Conservation (phyloP, 352 stramenopile genomes). For the Vaucheria bursata region DNA sequence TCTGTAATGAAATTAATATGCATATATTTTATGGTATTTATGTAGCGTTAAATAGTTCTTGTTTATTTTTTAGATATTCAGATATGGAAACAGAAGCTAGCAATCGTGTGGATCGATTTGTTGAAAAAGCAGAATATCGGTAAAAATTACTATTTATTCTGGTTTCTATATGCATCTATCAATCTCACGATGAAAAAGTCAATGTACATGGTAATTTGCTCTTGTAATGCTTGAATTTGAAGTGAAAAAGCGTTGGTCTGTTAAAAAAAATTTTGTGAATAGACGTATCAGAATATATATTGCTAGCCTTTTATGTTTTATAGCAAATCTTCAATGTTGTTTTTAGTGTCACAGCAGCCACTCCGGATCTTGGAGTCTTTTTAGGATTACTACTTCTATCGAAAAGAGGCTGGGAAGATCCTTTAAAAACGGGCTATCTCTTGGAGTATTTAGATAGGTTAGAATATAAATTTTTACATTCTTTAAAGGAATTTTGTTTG, state of each 20-base stretch:
- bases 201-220: not conserved
- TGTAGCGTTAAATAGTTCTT: not conserved
- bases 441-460: conserved; percentile 2
- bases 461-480: too few species aligned
- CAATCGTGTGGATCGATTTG: not conserved
- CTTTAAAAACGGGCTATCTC: not conserved
- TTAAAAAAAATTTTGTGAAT: not conserved
- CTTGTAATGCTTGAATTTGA: too few species aligned
- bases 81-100: conserved; percentile 1
- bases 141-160: not conserved
- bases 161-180: not conserved
- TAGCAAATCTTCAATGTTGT: not conserved
- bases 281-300: not conserved
- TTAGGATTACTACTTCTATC: not conserved
- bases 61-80: conserved; percentile 2
- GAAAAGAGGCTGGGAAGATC: not conserved
- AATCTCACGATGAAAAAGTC: not conserved
- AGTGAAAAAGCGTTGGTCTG: not conserved
- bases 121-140: not conserved
- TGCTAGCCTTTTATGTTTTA: not conserved
- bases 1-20: not conserved
- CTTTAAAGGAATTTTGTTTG: too few species aligned
- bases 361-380: not conserved
- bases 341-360: not conserved
- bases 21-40: not conserved